Evolutionary conservation across 2,329 filamentous ascomycete genomes (phyloP).

Genomic region (Scedosporium boydii): DNA sequence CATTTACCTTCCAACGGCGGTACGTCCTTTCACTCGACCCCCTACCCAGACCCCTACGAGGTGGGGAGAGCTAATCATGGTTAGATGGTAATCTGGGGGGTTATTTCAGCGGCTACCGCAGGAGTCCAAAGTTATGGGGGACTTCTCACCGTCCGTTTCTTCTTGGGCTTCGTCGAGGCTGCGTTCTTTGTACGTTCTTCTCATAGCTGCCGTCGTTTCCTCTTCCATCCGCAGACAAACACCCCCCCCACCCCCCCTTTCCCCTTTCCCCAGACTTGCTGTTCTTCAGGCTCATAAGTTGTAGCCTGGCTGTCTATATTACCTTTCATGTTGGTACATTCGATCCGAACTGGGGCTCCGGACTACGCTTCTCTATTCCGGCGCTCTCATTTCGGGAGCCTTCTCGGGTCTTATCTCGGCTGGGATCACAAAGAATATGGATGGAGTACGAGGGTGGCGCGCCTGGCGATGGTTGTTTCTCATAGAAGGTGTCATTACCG

Average conservation of each 20-base stretch:
- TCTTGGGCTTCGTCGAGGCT: slow-evolving; percentile 27
- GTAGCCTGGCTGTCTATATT: slow-evolving; percentile 33
- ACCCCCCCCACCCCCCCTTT: background rate
- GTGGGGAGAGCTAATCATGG: slow-evolving; percentile 17
- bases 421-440: slow-evolving; percentile 50
- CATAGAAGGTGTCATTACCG: slow-evolving; percentile 46
- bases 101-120: slow-evolving; percentile 26
- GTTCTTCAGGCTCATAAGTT: no score
- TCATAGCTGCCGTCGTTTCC: background rate
- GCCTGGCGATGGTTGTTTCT: slow-evolving; percentile 61
- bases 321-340: slow-evolving; percentile 47
- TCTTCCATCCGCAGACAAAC: no score
- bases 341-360: slow-evolving; percentile 54
- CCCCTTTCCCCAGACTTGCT: background rate
- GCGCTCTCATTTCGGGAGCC: slow-evolving; percentile 55
- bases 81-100: slow-evolving; percentile 32
- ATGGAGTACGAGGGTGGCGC: slow-evolving; percentile 32
- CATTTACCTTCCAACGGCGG: slow-evolving; percentile 18
- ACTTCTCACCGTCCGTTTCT: slow-evolving; percentile 26
- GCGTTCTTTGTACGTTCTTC: slow-evolving; percentile 5
- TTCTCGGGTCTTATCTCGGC: slow-evolving; percentile 58
- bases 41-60: background rate
- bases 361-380: slow-evolving; percentile 49
- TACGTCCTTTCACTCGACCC: background rate
- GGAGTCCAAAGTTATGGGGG: slow-evolving; percentile 23